Base-by-base conservation (phyloP, 495 filamentous ascomycete genomes). In the Penicillium bialowiezense region DNA sequence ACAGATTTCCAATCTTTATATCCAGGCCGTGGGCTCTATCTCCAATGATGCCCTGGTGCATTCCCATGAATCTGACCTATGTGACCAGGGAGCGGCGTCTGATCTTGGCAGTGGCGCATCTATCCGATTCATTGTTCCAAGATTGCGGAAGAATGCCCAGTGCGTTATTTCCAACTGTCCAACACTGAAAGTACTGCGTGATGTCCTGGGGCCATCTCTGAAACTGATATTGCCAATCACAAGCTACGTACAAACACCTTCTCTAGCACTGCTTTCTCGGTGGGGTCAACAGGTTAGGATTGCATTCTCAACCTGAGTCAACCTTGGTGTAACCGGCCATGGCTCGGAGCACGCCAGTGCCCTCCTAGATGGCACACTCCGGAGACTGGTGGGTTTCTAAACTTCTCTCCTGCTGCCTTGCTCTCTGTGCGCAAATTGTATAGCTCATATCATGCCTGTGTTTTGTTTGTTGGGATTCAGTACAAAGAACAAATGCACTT, bases 51-150 rank as follows among this genome's bases (percentile, higher is more conserved):
- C n/a, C n/a, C n/a, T 35, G n/a, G 7, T 18, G 32, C 48, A 59
- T 59, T 51, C 52, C 48, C 36, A n/a, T 43, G 10, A 19, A 47
- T 46, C 24, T 36, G 42, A 38, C 33, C 18, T 6, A 35, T 34
- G 29, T 17, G 14, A 9, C 18, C 20, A 28, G 33, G 34, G 19
- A 0, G 7, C 20, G 35, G 20, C 35, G 7, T 12, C 24, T 23
- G 36, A 31, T 15, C 45, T 38, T 32, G 24, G 36, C 33, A 31
- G 35, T 40, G 33, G 33, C 20, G 33, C 29, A 21, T 5, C 39
- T 14, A 39, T 13, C 19, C 19, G 37, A 20, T 39, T 10, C 17
- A 14, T 41, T 21, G 20, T 3, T 8, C 29, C 18, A 39, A 17
- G 36, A 48, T 42, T 43, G 47, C 21, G 10, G 23, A 26, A 26